These are phyloP conservation scores for Paracoccidioides brasiliensis DNA, from an alignment of 2,329 filamentous ascomycete genomes.

Conservation along the genomic window DNA sequence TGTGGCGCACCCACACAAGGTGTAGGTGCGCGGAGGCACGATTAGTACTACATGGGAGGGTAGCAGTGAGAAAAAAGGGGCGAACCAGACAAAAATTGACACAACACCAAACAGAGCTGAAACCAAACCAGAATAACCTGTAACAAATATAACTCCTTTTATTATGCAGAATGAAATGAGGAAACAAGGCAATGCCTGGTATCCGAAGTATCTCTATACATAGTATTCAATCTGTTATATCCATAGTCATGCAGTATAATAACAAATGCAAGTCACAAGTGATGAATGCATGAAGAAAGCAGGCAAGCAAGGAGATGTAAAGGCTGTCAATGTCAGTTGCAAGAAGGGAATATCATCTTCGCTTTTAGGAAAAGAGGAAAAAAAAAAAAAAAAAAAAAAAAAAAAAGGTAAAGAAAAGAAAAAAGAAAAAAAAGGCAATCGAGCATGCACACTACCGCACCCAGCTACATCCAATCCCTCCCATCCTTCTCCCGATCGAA, in stretches of 20 bases:
- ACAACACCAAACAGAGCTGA: no score
- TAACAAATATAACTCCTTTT: no score
- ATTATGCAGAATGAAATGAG: no score
- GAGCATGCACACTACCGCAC: no score
- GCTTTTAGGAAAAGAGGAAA: background rate
- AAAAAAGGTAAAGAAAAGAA: background rate
- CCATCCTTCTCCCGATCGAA: conserved; percentile 23
- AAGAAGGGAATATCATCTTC: background rate
- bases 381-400: background rate
- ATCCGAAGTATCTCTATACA: background rate
- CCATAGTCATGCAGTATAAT: background rate
- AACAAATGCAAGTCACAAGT: background rate
- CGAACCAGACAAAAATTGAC: no score
- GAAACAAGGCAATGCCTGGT: background rate
- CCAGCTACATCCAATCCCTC: background rate
- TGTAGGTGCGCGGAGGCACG: no score
- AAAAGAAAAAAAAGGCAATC: background rate
- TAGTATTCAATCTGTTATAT: background rate
- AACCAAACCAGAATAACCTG: no score
- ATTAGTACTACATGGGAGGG: no score
- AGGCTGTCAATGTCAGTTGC: background rate
- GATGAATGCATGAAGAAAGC: background rate
- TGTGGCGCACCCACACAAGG: no score
- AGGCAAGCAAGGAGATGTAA: no score
- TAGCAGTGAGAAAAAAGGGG: no score